Base-by-base conservation (phyloP, 1,284 basidiomycete species). In the Trametes polyzona region DNA sequence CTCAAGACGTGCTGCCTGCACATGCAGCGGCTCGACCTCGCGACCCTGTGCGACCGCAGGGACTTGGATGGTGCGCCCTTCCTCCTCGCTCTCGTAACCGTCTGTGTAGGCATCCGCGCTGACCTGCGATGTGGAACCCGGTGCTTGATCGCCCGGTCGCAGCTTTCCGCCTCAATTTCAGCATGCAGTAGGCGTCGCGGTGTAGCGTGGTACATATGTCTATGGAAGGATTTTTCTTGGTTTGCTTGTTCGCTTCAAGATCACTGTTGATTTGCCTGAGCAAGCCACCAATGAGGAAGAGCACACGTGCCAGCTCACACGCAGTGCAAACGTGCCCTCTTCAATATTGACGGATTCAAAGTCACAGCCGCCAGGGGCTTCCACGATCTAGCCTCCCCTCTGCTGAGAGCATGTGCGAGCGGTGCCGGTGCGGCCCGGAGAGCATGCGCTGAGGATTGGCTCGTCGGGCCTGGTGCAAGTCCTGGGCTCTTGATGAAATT, bases 1-100 rank as follows among this genome's bases (percentile, higher is more conserved):
- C 73, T 96, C 64, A 86, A 86, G 73, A 92, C 87, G 49, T 86
- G 88, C 46, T 92, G 90, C 68, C 69, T 93, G 65, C 87, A 93
- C 68, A 78, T 94, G 76, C 84, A 88, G 61, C 76, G 90, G 50
- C 71, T 82, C 2, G 90, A 95, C 69, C 74, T 94, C 42, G 86
- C 88, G n/a, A 76, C 79, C 6, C 72, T 90, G 36, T 93, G 92
- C 66, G 88, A 90, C 61, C 70, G 70, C 36, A 81, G 78, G 59
- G 86, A 94, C 70, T 74, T 94, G n/a, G 84, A 90, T 64, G 85
- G 91, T 91, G 63, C 53, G 79, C 62, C 7, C 12, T 30, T 23
- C 24, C 14, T 36, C 29, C 14, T 23, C 27, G 10, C 12, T 23
- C n/a, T 26, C 9, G 16, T 41, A 23, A 21, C 24, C 5, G 29